Conservation (phyloP, 2,329 filamentous ascomycete genomes). For the Epichloe coenophiala region DNA sequence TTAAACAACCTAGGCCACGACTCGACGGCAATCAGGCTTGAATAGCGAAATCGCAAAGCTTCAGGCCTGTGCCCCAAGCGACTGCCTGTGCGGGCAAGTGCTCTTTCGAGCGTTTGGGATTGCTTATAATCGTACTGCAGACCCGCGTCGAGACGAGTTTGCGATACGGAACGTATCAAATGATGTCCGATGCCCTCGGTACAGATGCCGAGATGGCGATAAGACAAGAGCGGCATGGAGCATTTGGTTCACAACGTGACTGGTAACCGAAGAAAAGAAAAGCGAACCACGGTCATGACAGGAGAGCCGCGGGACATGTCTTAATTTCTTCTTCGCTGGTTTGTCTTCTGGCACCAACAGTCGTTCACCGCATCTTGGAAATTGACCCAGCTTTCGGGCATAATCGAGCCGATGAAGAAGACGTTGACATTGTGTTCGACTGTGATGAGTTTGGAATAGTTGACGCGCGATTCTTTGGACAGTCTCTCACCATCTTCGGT, state of each 20-base stretch:
- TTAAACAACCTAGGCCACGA: too few relatives aligned
- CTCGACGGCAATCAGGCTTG: too few relatives aligned
- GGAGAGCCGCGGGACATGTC: neutral
- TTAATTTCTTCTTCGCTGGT: constrained; percentile 17
- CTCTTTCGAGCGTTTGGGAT: too few relatives aligned
- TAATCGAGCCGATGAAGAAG: constrained; percentile 40
- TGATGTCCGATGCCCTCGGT: neutral
- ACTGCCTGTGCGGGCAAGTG: too few relatives aligned
- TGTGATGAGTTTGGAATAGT: constrained; percentile 42
- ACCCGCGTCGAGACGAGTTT: neutral
- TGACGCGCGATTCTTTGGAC: constrained; percentile 37
- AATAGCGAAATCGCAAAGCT: too few relatives aligned
- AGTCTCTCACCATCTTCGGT: constrained; percentile 30
- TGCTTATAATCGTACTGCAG: neutral
- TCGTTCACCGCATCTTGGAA: constrained; percentile 32
- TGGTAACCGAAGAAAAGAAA: neutral
- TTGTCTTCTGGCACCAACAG: constrained; percentile 35
- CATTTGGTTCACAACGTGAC: neutral
- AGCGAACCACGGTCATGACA: neutral
- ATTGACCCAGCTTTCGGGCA: constrained; percentile 23
- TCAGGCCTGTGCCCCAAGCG: too few relatives aligned
- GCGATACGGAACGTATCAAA: constrained; percentile 2
- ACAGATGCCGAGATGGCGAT: neutral
- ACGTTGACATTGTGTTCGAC: constrained; percentile 45
- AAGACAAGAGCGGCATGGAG: neutral